Evolutionary conservation across 352 stramenopile genomes (phyloP).

Genomic region (Lagenidium giganteum): DNA sequence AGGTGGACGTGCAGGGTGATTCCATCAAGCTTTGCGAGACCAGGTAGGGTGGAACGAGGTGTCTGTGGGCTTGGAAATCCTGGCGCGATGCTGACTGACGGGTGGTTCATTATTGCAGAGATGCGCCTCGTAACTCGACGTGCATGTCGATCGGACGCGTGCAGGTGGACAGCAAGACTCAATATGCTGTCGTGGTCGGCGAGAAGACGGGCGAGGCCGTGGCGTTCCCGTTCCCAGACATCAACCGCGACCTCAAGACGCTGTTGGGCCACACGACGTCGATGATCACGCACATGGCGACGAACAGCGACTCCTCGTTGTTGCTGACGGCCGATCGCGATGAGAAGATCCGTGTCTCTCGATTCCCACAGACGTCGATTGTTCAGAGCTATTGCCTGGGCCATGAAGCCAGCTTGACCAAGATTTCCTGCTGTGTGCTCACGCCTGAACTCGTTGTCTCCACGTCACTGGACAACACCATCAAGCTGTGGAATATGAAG

Average conservation of each 20-base stretch:
- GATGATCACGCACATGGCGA: conserved; percentile 75
- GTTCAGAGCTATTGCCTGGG: conserved; percentile 84
- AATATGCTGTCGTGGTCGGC: conserved; percentile 64
- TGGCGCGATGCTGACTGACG: not conserved
- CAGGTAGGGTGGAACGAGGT: no score
- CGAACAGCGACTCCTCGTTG: conserved; percentile 44
- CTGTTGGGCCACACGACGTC: conserved; percentile 82
- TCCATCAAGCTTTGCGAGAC: conserved; percentile 35
- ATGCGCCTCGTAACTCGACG: conserved; percentile 63
- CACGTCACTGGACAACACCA: conserved; percentile 75
- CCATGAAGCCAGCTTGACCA: conserved; percentile 62
- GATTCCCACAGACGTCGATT: conserved; percentile 65
- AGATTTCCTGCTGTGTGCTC: conserved; percentile 35
- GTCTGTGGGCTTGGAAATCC: no score
- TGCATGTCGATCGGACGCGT: conserved; percentile 47
- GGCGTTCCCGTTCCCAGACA: conserved; percentile 68
- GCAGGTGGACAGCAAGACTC: conserved; percentile 18
- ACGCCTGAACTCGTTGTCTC: conserved; percentile 56
- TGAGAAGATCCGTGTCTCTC: conserved; percentile 82
- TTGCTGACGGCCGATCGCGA: conserved; percentile 78
- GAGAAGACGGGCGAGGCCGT: conserved; percentile 83
- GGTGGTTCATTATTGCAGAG: conserved; percentile 4
- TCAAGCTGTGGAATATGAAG: conserved; percentile 71
- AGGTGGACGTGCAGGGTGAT: conserved; percentile 35
- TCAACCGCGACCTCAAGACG: conserved; percentile 60